phyloP scores from a whole-genome alignment of 2,329 filamentous ascomycete genomes.

The Aspergillus transmontanensis region DNA sequence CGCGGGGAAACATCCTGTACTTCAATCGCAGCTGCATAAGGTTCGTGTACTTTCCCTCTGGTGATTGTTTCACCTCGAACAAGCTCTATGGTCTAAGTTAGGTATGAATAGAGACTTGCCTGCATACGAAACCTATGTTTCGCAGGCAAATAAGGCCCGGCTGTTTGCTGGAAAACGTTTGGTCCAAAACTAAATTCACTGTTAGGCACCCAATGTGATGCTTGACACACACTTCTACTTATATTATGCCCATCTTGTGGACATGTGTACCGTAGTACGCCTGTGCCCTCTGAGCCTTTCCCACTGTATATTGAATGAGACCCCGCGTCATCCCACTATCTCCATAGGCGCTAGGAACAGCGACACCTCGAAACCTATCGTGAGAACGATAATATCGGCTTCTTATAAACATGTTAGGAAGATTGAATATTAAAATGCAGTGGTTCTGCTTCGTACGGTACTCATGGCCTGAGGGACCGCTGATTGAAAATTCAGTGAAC shows the following conservation, averaged over 20 bases:
- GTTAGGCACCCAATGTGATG: background rate
- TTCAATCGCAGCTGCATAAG: slow-evolving; percentile 30
- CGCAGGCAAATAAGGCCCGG: slow-evolving; percentile 34
- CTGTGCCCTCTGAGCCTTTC: slow-evolving; percentile 18
- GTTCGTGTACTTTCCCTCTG: slow-evolving; percentile 33
- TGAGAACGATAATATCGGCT: too few relatives aligned
- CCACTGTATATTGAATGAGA: too few relatives aligned
- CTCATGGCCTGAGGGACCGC: too few relatives aligned
- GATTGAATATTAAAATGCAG: too few relatives aligned
- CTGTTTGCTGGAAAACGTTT: slow-evolving; percentile 34
- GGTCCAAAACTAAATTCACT: slow-evolving; percentile 20
- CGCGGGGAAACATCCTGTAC: slow-evolving; percentile 35
- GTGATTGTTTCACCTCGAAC: slow-evolving; percentile 21
- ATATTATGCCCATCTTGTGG: slow-evolving; percentile 23
- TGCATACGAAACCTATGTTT: slow-evolving; percentile 34
- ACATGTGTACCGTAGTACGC: slow-evolving; percentile 33
- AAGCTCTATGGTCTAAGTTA: slow-evolving; percentile 35
- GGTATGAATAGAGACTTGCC: slow-evolving; percentile 33
- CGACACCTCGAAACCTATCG: too few relatives aligned
- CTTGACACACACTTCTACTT: background rate
- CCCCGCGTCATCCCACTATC: too few relatives aligned
- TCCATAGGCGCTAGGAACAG: too few relatives aligned
- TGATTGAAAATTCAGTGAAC: too few relatives aligned
- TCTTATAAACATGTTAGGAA: too few relatives aligned
- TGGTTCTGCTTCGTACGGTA: too few relatives aligned